Evolutionary conservation across 805 yeast genomes (phyloP).

Genomic region (Zygoascus tannicola): DNA sequence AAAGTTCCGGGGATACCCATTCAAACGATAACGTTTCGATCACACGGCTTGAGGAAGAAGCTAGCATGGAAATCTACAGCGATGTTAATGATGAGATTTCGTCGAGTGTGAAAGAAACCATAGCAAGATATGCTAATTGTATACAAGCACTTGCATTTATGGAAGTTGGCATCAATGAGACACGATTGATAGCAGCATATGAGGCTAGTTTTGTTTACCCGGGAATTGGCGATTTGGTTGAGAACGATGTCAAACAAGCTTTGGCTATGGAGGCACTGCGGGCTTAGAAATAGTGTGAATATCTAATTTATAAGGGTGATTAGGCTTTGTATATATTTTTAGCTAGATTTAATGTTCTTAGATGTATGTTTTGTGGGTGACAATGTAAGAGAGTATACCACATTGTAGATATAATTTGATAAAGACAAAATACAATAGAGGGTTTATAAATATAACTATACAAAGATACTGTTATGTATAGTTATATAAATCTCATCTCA

Average conservation of each 20-base stretch:
- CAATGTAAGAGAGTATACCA: too few species aligned
- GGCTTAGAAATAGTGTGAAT: too few species aligned
- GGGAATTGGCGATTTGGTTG: constrained; percentile 60
- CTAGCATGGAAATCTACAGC: constrained; percentile 90
- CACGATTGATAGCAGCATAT: constrained; percentile 69
- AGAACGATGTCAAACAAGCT: constrained; percentile 60
- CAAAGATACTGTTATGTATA: too few species aligned
- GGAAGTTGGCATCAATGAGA: constrained; percentile 80
- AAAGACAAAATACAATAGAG: too few species aligned
- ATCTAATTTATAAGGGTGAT: too few species aligned
- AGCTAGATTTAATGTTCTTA: too few species aligned
- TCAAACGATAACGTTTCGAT: constrained; percentile 40
- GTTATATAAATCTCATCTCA: too few species aligned
- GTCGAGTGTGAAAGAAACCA: constrained; percentile 53
- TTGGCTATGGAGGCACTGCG: constrained; percentile 66
- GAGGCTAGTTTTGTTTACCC: constrained; percentile 80
- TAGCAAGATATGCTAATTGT: constrained; percentile 78
- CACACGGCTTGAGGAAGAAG: constrained; percentile 74
- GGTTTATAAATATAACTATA: too few species aligned
- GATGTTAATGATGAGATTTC: constrained; percentile 75
- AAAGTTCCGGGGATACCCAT: constrained; percentile 35
- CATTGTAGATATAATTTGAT: too few species aligned
- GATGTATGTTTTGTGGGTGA: too few species aligned
- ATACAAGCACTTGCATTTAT: constrained; percentile 71
- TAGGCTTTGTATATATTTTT: too few species aligned